Evolutionary conservation across 257 asterid genomes (phyloP).

Genomic region (Solanum gandarillasii): DNA sequence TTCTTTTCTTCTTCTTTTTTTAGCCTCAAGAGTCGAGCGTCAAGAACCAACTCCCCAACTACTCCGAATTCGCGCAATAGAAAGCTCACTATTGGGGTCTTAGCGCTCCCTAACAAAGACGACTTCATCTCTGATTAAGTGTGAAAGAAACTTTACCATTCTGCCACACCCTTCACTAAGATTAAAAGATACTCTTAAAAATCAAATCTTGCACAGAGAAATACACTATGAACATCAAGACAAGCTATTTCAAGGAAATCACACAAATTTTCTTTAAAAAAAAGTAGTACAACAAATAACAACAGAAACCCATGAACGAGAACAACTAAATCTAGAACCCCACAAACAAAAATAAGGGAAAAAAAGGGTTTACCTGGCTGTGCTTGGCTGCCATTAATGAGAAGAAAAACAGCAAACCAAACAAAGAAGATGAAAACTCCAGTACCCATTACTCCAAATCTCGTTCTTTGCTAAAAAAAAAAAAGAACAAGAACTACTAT

Average conservation of each 20-base stretch:
- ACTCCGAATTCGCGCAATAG: neutral
- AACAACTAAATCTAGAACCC: neutral
- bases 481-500: constrained; percentile 7
- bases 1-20: neutral
- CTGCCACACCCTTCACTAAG: neutral
- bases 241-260: neutral
- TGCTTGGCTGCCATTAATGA: constrained; percentile 49
- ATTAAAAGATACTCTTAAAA: neutral
- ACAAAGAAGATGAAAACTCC: constrained; percentile 15
- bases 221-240: neutral
- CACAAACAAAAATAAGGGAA: neutral
- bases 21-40: neutral
- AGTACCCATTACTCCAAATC: constrained; percentile 37
- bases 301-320: neutral
- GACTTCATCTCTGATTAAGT: neutral
- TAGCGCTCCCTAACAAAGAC: neutral
- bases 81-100: neutral
- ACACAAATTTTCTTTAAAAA: neutral
- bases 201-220: neutral
- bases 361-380: constrained; percentile 65
- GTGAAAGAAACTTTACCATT: neutral
- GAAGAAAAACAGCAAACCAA: constrained; percentile 19
- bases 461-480: neutral
- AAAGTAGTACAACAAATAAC: neutral
- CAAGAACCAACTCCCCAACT: neutral